These are phyloP conservation scores for Colletotrichum tropicicola DNA, from an alignment of 2,329 filamentous ascomycete species.

Conservation along the genomic window DNA sequence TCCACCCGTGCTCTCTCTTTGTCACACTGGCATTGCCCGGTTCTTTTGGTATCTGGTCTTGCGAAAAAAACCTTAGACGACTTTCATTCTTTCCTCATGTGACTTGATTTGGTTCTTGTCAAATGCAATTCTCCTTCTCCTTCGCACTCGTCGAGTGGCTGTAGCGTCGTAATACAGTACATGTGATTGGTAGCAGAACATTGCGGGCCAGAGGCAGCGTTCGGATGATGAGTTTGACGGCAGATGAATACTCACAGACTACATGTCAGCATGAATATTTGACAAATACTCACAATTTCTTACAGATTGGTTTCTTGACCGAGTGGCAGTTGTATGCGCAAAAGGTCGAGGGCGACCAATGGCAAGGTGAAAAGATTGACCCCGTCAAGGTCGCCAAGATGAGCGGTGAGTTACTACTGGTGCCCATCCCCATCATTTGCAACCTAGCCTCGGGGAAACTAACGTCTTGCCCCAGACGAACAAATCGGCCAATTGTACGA, in stretches of 20 bases:
- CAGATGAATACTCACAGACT: too few relatives aligned
- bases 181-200: neutral
- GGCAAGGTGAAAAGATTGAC: slow-evolving; percentile 88
- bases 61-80: too few relatives aligned
- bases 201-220: too few relatives aligned
- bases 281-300: too few relatives aligned
- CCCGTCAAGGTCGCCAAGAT: slow-evolving; percentile 87
- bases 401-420: slow-evolving; percentile 73
- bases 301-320: slow-evolving; percentile 89
- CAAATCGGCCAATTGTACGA: slow-evolving; percentile 95
- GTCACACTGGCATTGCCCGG: neutral
- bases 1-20: neutral
- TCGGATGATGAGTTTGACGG: too few relatives aligned
- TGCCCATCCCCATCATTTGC: neutral
- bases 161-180: neutral
- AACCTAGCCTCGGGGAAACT: too few relatives aligned
- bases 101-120: too few relatives aligned
- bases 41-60: too few relatives aligned
- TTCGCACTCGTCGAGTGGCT: too few relatives aligned
- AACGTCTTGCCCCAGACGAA: slow-evolving; percentile 68
- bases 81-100: too few relatives aligned
- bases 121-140: neutral
- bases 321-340: slow-evolving; percentile 98
- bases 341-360: slow-evolving; percentile 85
- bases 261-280: too few relatives aligned